These are phyloP conservation scores for Penicilliopsis zonata DNA, from an alignment of 495 filamentous ascomycete species.

Conservation along the genomic window DNA sequence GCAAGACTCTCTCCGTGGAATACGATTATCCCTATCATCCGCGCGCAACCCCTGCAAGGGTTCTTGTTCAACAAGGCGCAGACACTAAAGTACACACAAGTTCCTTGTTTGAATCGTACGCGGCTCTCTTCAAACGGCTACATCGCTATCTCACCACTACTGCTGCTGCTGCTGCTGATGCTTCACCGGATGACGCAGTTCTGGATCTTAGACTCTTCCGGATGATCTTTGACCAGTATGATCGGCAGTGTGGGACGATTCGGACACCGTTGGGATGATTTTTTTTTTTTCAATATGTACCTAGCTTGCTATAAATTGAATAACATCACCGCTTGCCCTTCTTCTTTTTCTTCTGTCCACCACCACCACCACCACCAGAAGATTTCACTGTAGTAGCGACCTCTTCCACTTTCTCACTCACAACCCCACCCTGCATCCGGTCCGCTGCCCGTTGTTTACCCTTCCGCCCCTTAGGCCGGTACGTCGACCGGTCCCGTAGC, in stretches of 20 bases:
- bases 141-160: slow-evolving; percentile 24
- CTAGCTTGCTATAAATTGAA: slow-evolving; percentile 2
- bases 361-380: slow-evolving; percentile 27
- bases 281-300: neutral
- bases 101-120: slow-evolving; percentile 41
- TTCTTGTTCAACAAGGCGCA: slow-evolving; percentile 33
- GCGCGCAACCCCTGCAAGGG: slow-evolving; percentile 30
- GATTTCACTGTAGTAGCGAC: slow-evolving; percentile 37
- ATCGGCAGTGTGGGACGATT: slow-evolving; percentile 31
- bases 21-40: slow-evolving; percentile 42
- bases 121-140: slow-evolving; percentile 35
- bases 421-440: slow-evolving; percentile 73
- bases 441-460: slow-evolving; percentile 69
- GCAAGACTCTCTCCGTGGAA: slow-evolving; percentile 32
- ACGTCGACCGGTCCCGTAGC: slow-evolving; percentile 74
- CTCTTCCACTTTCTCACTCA: slow-evolving; percentile 56
- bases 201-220: slow-evolving; percentile 30
- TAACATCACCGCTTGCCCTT: slow-evolving; percentile 57
- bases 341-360: slow-evolving; percentile 58
- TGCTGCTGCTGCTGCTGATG: slow-evolving; percentile 13
- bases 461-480: slow-evolving; percentile 83
- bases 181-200: slow-evolving; percentile 34
- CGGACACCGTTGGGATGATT: slow-evolving; percentile 26
- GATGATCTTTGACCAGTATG: slow-evolving; percentile 29
- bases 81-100: slow-evolving; percentile 26